Base-by-base conservation (phyloP, 192 early-diverging fungal genomes). In the Chytriomyces sp. region DNA sequence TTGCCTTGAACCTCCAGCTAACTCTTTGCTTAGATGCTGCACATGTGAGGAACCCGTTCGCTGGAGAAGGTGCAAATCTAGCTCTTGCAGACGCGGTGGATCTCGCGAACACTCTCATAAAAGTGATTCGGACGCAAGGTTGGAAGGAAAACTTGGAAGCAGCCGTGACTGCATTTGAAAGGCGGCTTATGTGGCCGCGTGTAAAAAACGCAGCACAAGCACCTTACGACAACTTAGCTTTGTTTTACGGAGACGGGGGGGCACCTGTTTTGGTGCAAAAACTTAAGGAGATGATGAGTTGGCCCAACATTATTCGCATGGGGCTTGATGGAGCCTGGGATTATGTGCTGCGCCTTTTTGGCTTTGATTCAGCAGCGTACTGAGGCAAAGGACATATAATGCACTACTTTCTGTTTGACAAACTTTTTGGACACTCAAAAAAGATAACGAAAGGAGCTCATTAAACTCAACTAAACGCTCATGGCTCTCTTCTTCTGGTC, bases 31-130 rank as follows among this genome's bases (percentile, higher is more conserved):
- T n/a, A n/a, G n/a, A n/a, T n/a, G n/a, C n/a, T n/a, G n/a, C n/a
- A n/a, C n/a, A 70, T 19, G 62, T 74, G 7, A 69, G 52, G 72
- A 34, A 39, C 3, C 72, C 72, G 7, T 72, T 72, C 32, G 63
- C 61, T 7, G 72, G 72, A 6, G 72, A 74, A 70, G 72, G 72
- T 17, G 72, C 37, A n/a, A 74, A 74, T 52, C 44, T 68, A 4
- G 72, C 72, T 34, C 30, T 74, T 5, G 64, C 72, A 33, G 72
- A 74, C 41, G 72, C 72, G 4, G 63, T 64, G 7, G 63, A 52
- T 17, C 64, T 74, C 19, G 58, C 58, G 41, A 63, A 17, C 26
- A 59, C 7, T 14, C 22, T 59, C 8, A 33, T 59, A 19, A 7
- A 44, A 44, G 7, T 19, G 41, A 44, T 44, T 44, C 41, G 19